A percentile compares a stretch with the other conserved stretches of the same genome.
phyloP scores from a whole-genome alignment of 2,329 filamentous ascomycete species.

The Grosmannia serpens region DNA sequence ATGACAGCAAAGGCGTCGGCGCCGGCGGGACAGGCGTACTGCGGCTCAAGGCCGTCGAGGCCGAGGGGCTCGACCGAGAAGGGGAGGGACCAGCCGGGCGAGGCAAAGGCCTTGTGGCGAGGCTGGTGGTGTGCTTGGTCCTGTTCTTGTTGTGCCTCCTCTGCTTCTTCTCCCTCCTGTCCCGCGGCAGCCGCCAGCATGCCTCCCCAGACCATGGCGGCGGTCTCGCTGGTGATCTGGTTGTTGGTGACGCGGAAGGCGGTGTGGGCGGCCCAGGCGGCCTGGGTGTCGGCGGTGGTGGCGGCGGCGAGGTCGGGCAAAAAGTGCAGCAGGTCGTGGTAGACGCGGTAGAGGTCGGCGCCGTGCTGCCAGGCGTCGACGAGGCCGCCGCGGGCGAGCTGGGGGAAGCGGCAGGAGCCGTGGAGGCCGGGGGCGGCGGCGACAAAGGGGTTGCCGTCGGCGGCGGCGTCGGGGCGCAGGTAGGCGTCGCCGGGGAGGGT shows the following conservation, averaged over 20 bases:
- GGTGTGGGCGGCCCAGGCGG: constrained; percentile 33
- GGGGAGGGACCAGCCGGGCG: constrained; percentile 16
- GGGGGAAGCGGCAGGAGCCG: constrained; percentile 69
- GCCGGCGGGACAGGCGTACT: constrained; percentile 51
- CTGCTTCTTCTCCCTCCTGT: too few relatives aligned
- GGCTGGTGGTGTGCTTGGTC: too few relatives aligned
- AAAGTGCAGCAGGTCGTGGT: constrained; percentile 57
- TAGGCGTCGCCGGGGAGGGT: constrained; percentile 25
- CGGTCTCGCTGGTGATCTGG: constrained; percentile 71
- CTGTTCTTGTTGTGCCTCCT: too few relatives aligned
- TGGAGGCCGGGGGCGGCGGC: constrained; percentile 52
- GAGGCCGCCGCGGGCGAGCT: constrained; percentile 61
- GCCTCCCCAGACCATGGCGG: constrained; percentile 59
- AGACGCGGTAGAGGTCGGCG: constrained; percentile 64
- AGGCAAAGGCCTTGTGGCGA: too few relatives aligned
- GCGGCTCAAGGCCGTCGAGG: constrained; percentile 64
- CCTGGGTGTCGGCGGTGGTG: constrained; percentile 7
- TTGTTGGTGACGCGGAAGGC: constrained; percentile 70
- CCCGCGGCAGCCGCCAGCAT: constrained; percentile 43
- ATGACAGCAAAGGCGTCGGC: constrained; percentile 15
- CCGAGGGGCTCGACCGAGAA: constrained; percentile 40
- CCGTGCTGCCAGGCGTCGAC: constrained; percentile 69
- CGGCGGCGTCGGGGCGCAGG: constrained; percentile 52
- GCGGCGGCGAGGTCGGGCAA: constrained; percentile 38
- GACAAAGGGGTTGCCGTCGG: constrained; percentile 51